These are phyloP conservation scores for Boletales sp. DNA, from an alignment of 768 basidiomycete genomes.

Conservation along the genomic window DNA sequence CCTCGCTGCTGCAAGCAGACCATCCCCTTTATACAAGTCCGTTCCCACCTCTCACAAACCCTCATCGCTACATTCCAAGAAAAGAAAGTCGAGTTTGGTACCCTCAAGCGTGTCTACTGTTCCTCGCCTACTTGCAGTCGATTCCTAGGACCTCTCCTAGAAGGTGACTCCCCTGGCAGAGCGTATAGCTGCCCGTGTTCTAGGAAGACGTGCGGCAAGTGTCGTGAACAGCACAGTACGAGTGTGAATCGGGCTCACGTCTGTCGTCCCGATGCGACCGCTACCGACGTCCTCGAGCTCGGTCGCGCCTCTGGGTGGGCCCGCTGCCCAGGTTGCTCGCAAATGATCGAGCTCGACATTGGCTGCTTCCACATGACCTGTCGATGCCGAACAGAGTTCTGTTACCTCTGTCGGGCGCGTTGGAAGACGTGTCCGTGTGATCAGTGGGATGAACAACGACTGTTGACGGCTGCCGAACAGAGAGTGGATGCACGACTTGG, in stretches of 20 bases:
- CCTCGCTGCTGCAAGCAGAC: slow-evolving; percentile 36
- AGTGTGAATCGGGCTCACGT: slow-evolving; percentile 18
- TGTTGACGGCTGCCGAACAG: slow-evolving; percentile 39
- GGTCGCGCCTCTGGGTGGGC: slow-evolving; percentile 31
- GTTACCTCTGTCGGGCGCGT: slow-evolving; percentile 44
- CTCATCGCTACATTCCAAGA: slow-evolving; percentile 22
- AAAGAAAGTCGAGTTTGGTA: slow-evolving; percentile 31
- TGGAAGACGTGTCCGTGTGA: slow-evolving; percentile 67
- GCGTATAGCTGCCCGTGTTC: slow-evolving; percentile 19
- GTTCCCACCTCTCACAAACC: slow-evolving; percentile 17
- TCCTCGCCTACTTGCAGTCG: slow-evolving; percentile 30
- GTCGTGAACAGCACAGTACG: slow-evolving; percentile 16
- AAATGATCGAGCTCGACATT: slow-evolving; percentile 35
- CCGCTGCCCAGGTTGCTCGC: slow-evolving; percentile 37
- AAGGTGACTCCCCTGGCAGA: slow-evolving; percentile 18
- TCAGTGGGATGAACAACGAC: slow-evolving; percentile 60
- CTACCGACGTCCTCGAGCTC: slow-evolving; percentile 25
- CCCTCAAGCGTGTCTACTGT: slow-evolving; percentile 37
- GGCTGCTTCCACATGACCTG: slow-evolving; percentile 43
- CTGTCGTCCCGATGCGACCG: slow-evolving; percentile 24
- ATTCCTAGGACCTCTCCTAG: slow-evolving; percentile 32
- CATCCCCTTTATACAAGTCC: slow-evolving; percentile 27
- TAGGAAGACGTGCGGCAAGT: slow-evolving; percentile 22
- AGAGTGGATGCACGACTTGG: slow-evolving; percentile 43
- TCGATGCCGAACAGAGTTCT: slow-evolving; percentile 37